Evolutionary conservation across 202 grass and related monocot species (phyloP), one percentile per base, ranked within the genome.

Genomic region (Zoysia matrella): DNA sequence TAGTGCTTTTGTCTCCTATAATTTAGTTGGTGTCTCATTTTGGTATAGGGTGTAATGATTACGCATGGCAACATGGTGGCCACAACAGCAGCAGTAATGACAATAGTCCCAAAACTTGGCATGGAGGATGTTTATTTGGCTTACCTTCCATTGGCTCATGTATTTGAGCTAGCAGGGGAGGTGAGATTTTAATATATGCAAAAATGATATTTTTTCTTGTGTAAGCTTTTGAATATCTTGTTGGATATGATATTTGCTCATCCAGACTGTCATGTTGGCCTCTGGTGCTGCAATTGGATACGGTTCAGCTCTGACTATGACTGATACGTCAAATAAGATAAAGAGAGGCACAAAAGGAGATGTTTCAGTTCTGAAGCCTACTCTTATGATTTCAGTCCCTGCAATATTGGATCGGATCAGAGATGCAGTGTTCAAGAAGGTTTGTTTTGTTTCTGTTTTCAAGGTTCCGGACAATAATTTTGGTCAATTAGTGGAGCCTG

Each of bases 271-370:
- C 65, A 88, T 97, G 91, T 84, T 97, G 76, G 90, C 91, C 79
- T 86, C 86, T 69, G 94, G 94, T 80, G 74, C 45, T 83, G 73
- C 91, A 22, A 90, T 97, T 72, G 94, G 94, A 36, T 36, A 36
- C 30, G 30, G 30, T 36, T 36, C 30, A 36, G 30, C 30, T 36
- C 30, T 36, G 30, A 36, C 30, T 36, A 36, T 94, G 80, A 94
- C 91, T 58, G 91, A 97, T 80, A 88, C 89, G 64, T 97, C 94
- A 39, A 97, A 90, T 73, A 97, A 92, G 80, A 88, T 97, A 66
- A 94, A 92, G 80, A 94, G 86, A 77, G 89, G 94, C 22, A 97
- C 94, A 70, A 90, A 94, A 83, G 94, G 94, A 82, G 94, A 97
- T 90, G 85, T 92, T 85, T 94, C 94, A 61, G 85, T 77, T 52